phyloP scores from a whole-genome alignment of 2,329 filamentous ascomycete genomes.

The Fusarium falciforme region DNA sequence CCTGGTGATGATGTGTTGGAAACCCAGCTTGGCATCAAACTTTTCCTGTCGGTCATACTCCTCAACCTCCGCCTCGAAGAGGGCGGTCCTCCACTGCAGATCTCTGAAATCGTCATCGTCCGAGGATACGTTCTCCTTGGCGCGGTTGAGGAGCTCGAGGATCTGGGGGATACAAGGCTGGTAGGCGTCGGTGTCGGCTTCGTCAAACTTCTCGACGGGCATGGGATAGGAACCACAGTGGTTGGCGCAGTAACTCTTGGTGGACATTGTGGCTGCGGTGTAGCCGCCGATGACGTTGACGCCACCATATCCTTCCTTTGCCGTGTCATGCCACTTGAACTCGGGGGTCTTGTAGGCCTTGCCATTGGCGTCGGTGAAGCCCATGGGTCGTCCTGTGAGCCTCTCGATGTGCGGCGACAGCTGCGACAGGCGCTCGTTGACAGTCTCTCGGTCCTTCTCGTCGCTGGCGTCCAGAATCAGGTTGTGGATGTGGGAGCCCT shows the following conservation, averaged over 20 bases:
- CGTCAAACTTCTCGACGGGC: conserved; percentile 56
- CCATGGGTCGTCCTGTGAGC: conserved; percentile 33
- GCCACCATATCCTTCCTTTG: conserved; percentile 49
- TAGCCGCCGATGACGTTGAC: conserved; percentile 54
- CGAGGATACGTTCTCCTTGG: conserved; percentile 35
- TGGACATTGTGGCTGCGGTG: conserved; percentile 56
- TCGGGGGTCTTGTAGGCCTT: conserved; percentile 42
- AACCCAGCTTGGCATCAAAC: conserved; percentile 49
- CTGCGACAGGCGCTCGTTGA: conserved; percentile 42
- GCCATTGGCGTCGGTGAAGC: conserved; percentile 40
- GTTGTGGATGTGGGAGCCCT: conserved; percentile 53
- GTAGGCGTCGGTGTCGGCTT: conserved; percentile 55
- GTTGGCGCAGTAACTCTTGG: conserved; percentile 57
- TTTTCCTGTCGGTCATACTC: conserved; percentile 50
- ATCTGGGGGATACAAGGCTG: conserved; percentile 58
- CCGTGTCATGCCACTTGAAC: conserved; percentile 41
- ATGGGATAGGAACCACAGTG: conserved; percentile 58
- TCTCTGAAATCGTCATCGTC: conserved; percentile 39
- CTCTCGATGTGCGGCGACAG: conserved; percentile 39
- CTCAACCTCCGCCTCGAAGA: conserved; percentile 51
- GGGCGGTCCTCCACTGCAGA: conserved; percentile 47
- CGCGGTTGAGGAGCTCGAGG: conserved; percentile 48
- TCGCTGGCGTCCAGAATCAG: conserved; percentile 41
- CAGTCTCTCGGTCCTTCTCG: conserved; percentile 43
- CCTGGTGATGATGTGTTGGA: conserved; percentile 44